Base-by-base conservation (phyloP, 2,329 filamentous ascomycete species). In the Seiridium cupressi region DNA sequence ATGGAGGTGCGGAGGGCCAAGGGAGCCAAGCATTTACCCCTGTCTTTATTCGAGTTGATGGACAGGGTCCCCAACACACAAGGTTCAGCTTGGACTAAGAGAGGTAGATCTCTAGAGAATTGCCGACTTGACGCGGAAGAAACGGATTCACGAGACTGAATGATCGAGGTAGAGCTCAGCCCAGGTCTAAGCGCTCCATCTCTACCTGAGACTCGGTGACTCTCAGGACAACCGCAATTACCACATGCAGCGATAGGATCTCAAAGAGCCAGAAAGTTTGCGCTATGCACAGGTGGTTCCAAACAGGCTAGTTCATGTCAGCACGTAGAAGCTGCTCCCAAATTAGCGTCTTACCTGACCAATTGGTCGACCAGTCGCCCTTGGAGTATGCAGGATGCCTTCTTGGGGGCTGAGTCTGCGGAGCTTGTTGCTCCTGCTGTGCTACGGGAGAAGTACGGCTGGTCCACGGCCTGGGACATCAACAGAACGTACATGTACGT, bases 41-140 rank as follows among this genome's bases (percentile, higher is more conserved):
- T 40, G 40, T 18, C 54, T 46, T 66, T 61, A 66, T 57, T 63
- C 62, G 61, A 61, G 62, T 58, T 10, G 62, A 55, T 58, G 61
- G 64, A 34, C 31, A 51, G 18, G 13, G 32, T 10, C 49, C 49
- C 31, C 11, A 10, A 49, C 35, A 5, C 5, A 26, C 47, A 26
- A 49, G 47, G 9, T 32, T 26, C 18, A 26, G 18, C 18, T 26
- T 26, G 18, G 18, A 26, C 18, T 26, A 26, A 26, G 18, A 26
- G 18, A 26, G 18, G 18, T 26, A 26, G 18, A 26, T 26, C 18
- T 26, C 18, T 26, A 26, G 18, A 26, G 18, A 26, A 26, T 26
- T 26, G 18, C 18, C 18, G 18, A 26, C 18, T 26, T 26, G 18
- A 26, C 18, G 18, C 18, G 18, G 18, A 26, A 26, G 18, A 26